phyloP scores from a whole-genome alignment of 768 basidiomycete genomes.

The Tulasnella sp. region DNA sequence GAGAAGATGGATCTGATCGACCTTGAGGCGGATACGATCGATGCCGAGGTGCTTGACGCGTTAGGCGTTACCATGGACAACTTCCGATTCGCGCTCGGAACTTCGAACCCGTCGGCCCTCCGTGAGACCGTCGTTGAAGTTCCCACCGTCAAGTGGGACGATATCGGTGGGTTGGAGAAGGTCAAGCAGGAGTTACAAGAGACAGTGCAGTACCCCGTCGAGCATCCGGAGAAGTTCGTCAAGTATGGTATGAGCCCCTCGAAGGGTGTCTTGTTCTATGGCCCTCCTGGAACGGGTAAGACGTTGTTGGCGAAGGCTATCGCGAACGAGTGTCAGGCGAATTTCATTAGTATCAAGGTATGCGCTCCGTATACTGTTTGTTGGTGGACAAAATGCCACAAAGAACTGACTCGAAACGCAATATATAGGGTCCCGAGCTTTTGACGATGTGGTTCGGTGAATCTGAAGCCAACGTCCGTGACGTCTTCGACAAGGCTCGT shows the following conservation, averaged over 20 bases:
- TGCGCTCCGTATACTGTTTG: background rate
- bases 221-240: slow-evolving; percentile 99
- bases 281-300: slow-evolving; percentile 99
- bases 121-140: slow-evolving; percentile 99
- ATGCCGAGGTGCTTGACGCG: slow-evolving; percentile 96
- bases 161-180: slow-evolving; percentile 98
- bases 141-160: slow-evolving; percentile 97
- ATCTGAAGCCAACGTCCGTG: slow-evolving; percentile 98
- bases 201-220: slow-evolving; percentile 99
- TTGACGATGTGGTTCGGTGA: slow-evolving; percentile 99
- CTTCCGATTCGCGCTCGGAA: slow-evolving; percentile 97
- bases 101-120: slow-evolving; percentile 94
- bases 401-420: too few relatives aligned
- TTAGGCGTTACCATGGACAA: slow-evolving; percentile 99
- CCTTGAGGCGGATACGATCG: slow-evolving; percentile 95
- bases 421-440: slow-evolving; percentile 76
- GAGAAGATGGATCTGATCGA: slow-evolving; percentile 99
- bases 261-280: slow-evolving; percentile 99
- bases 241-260: slow-evolving; percentile 99
- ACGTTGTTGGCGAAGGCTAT: slow-evolving; percentile 97
- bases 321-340: slow-evolving; percentile 98
- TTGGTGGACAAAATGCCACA: slow-evolving; percentile 8
- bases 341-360: slow-evolving; percentile 98
- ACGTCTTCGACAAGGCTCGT: slow-evolving; percentile 99
- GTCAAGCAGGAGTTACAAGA: slow-evolving; percentile 99